phyloP scores from a whole-genome alignment of 108 stramenopile genomes.

The Chaetoceros tenuissimus region DNA sequence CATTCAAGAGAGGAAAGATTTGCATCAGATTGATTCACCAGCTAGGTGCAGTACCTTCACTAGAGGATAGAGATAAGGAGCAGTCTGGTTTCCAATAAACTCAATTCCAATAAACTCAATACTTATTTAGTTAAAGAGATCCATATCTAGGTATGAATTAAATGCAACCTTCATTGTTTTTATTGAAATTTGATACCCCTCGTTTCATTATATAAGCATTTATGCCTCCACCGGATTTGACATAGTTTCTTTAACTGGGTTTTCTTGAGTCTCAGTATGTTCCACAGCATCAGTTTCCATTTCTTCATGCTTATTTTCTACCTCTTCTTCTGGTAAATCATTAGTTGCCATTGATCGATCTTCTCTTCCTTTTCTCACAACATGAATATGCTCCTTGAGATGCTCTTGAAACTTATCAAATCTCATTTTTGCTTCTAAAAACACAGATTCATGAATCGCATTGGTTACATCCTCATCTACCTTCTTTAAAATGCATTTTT shows the following conservation, averaged over 20 bases:
- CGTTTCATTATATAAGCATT: too few relatives aligned
- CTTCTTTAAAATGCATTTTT: slow-evolving; percentile 37
- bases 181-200: too few relatives aligned
- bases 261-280: background rate
- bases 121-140: too few relatives aligned
- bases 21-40: slow-evolving; percentile 60
- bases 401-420: slow-evolving; percentile 38
- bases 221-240: too few relatives aligned
- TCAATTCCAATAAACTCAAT: too few relatives aligned
- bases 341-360: slow-evolving; percentile 31
- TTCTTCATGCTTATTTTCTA: background rate
- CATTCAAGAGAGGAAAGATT: slow-evolving; percentile 34
- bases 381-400: slow-evolving; percentile 33
- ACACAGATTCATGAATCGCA: slow-evolving; percentile 55
- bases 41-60: slow-evolving; percentile 43
- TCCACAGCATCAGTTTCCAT: background rate
- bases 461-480: slow-evolving; percentile 27
- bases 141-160: too few relatives aligned
- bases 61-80: background rate
- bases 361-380: slow-evolving; percentile 31
- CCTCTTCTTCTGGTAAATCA: slow-evolving; percentile 23
- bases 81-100: too few relatives aligned
- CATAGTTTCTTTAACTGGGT: too few relatives aligned
- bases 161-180: too few relatives aligned
- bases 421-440: slow-evolving; percentile 40